Evolutionary conservation across 768 basidiomycete genomes (phyloP).

Genomic region (Dendrothele bispora): DNA sequence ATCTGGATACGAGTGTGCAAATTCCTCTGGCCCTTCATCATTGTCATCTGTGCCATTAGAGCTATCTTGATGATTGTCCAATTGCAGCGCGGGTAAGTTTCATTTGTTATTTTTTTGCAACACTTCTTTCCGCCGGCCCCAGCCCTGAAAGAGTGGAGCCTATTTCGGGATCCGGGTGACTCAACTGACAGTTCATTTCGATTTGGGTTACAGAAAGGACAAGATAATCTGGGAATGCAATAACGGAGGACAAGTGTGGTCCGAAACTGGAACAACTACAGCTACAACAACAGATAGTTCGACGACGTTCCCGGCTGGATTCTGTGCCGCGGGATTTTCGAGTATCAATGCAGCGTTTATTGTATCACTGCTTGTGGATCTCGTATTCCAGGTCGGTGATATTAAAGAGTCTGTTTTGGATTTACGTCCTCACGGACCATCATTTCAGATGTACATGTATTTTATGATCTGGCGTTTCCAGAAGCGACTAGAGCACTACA

Average conservation of each 20-base stretch:
- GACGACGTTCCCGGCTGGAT: constrained; percentile 48
- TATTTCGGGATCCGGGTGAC: background rate
- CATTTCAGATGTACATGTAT: constrained; percentile 68
- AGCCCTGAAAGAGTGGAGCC: constrained; percentile 1
- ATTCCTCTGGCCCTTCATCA: constrained; percentile 71
- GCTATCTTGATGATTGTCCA: constrained; percentile 74
- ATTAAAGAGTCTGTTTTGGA: constrained; percentile 6
- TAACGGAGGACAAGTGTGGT: constrained; percentile 68
- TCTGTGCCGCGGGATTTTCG: constrained; percentile 61
- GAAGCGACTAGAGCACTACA: constrained; percentile 68
- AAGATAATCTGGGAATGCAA: constrained; percentile 74
- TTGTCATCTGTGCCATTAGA: constrained; percentile 62
- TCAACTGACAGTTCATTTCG: background rate
- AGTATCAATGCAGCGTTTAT: constrained; percentile 68
- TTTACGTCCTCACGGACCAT: background rate
- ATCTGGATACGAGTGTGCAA: constrained; percentile 64
- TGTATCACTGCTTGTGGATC: constrained; percentile 58
- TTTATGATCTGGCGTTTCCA: constrained; percentile 76
- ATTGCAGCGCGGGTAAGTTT: constrained; percentile 64
- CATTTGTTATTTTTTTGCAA: constrained; percentile 19
- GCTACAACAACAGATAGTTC: constrained; percentile 29
- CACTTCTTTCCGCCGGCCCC: constrained; percentile 16
- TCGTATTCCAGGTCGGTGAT: constrained; percentile 56
- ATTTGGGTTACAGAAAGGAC: constrained; percentile 45
- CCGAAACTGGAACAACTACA: constrained; percentile 40